Percentiles rank a stretch among this genome's conserved stretches.
Conservation (phyloP, 108 stramenopile genomes). For the Bacterosira constricta region DNA sequence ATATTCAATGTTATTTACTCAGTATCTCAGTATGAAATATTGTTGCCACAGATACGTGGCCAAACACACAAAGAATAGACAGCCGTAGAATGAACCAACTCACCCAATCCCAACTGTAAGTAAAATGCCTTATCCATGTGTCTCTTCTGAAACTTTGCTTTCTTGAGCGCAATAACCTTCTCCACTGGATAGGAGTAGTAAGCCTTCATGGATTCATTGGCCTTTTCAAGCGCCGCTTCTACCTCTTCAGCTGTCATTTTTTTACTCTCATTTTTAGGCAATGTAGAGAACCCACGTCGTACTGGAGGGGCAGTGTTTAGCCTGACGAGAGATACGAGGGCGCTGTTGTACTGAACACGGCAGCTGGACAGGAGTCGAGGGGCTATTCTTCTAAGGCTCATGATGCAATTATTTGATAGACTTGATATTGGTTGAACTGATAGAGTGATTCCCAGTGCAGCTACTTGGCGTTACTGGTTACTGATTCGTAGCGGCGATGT, state of each 20-base stretch:
- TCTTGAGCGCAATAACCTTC: slow-evolving; percentile 59
- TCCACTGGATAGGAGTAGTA: slow-evolving; percentile 68
- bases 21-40: no score
- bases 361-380: neutral
- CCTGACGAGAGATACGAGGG: no score
- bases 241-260: slow-evolving; percentile 49
- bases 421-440: no score
- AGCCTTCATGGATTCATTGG: slow-evolving; percentile 69
- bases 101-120: slow-evolving; percentile 59
- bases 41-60: no score
- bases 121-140: slow-evolving; percentile 45
- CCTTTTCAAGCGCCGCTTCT: slow-evolving; percentile 54
- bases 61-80: no score
- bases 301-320: neutral
- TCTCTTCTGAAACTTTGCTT: slow-evolving; percentile 30
- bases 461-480: no score
- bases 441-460: no score
- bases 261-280: neutral
- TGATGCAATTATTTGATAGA: no score
- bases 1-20: no score
- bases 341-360: neutral
- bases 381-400: slow-evolving; percentile 3
- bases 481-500: no score
- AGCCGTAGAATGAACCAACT: slow-evolving; percentile 3
- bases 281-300: neutral